Percentiles rank a stretch among this genome's conserved stretches.
Conservation (phyloP, 306 rosid genomes). For the Hylodesmum podocarpum region DNA sequence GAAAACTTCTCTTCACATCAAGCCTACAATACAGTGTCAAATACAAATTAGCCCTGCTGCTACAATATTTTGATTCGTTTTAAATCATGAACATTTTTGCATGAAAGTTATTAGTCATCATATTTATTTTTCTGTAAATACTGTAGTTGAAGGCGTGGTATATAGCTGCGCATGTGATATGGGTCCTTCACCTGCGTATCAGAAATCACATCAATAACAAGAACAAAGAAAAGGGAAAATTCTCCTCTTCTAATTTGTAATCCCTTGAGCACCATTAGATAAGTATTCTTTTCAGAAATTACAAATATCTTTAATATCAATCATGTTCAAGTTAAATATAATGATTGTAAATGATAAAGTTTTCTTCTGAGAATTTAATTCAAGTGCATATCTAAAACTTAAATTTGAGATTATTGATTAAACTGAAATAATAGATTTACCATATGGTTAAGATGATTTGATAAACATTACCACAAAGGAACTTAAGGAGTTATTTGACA, state of each 20-base stretch:
- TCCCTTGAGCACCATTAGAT: conserved; percentile 16
- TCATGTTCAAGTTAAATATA: too few species aligned
- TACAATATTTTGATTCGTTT: not conserved
- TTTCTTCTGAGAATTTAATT: too few species aligned
- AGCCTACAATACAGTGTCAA: not conserved
- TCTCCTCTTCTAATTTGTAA: not conserved
- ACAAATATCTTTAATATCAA: too few species aligned
- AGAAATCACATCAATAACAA: conserved; percentile 16
- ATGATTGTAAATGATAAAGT: too few species aligned
- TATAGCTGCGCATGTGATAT: conserved; percentile 27
- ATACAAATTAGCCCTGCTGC: not conserved
- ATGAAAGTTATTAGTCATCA: not conserved
- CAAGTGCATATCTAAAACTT: too few species aligned
- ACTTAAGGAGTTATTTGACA: conserved; percentile 12
- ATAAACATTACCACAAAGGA: conserved; percentile 11
- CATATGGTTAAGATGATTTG: too few species aligned
- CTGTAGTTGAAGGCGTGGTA: conserved; percentile 9
- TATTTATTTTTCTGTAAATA: conserved; percentile 1
- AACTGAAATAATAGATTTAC: too few species aligned
- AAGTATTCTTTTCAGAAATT: too few species aligned
- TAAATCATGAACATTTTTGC: conserved; percentile 14
- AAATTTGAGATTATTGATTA: too few species aligned
- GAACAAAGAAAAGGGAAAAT: conserved; percentile 18
- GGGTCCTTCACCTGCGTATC: conserved; percentile 35
- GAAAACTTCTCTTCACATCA: not conserved